phyloP scores from a whole-genome alignment of 352 stramenopile species.

The Peronospora tabacina region DNA sequence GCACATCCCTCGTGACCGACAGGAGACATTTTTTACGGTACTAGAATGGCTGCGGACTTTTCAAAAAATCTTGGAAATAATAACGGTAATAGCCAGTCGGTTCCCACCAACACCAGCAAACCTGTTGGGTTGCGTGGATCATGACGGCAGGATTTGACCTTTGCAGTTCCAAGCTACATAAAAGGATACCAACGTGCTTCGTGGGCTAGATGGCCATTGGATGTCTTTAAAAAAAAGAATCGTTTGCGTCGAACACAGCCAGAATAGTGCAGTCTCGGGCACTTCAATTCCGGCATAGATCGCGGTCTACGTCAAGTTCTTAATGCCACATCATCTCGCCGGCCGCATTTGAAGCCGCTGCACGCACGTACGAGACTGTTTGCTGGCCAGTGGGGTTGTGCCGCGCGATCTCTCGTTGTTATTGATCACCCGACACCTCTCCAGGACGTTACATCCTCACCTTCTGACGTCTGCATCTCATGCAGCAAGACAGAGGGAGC shows the following conservation, averaged over 20 bases:
- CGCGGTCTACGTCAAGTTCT: neutral
- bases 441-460: neutral
- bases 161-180: neutral
- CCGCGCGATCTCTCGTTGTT: neutral
- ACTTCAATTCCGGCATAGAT: too few species aligned
- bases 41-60: too few species aligned
- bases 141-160: constrained; percentile 5
- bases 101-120: too few species aligned
- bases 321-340: neutral
- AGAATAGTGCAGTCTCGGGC: too few species aligned
- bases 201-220: neutral
- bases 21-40: too few species aligned
- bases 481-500: neutral
- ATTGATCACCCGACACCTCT: neutral
- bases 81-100: too few species aligned
- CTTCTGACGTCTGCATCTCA: neutral
- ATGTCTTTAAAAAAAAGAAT: neutral
- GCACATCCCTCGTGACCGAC: too few species aligned
- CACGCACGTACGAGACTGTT: neutral
- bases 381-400: neutral
- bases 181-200: neutral
- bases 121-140: neutral
- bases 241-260: too few species aligned
- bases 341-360: neutral
- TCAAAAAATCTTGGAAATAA: too few species aligned